phyloP scores from a whole-genome alignment of 2,329 filamentous ascomycete species.

The Ophiostoma sp. region DNA sequence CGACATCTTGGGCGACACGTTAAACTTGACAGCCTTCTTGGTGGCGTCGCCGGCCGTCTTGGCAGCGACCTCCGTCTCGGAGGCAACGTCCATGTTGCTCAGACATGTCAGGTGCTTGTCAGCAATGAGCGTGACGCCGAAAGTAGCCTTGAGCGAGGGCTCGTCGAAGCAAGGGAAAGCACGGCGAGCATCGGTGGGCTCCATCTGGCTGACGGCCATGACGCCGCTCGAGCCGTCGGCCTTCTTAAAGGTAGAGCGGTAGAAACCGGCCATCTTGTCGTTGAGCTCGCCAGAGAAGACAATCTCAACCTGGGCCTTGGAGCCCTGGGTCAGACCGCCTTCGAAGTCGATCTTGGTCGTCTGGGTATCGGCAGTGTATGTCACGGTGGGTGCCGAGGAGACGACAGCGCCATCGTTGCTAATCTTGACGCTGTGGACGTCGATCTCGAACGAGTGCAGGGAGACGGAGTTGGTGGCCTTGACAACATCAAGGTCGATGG shows the following conservation, averaged over 20 bases:
- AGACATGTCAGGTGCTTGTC: slow-evolving; percentile 87
- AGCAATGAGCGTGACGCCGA: slow-evolving; percentile 83
- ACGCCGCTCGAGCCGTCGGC: slow-evolving; percentile 72
- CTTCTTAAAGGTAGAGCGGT: slow-evolving; percentile 85
- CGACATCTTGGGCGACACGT: slow-evolving; percentile 88
- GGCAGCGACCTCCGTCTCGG: slow-evolving; percentile 66
- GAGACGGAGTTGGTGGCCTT: slow-evolving; percentile 81
- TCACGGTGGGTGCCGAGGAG: slow-evolving; percentile 60
- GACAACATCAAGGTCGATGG: slow-evolving; percentile 79
- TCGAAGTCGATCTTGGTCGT: slow-evolving; percentile 75
- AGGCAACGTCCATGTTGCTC: slow-evolving; percentile 93
- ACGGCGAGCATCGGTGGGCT: slow-evolving; percentile 85
- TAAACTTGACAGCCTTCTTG: slow-evolving; percentile 87
- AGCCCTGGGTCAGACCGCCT: slow-evolving; percentile 64
- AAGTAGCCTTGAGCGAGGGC: slow-evolving; percentile 86
- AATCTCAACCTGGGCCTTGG: slow-evolving; percentile 71
- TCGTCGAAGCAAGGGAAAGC: slow-evolving; percentile 97
- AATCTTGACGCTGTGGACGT: slow-evolving; percentile 70
- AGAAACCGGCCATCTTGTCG: slow-evolving; percentile 86
- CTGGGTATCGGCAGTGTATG: slow-evolving; percentile 73
- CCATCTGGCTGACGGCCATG: slow-evolving; percentile 91
- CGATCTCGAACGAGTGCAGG: slow-evolving; percentile 80
- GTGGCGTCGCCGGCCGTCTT: slow-evolving; percentile 51
- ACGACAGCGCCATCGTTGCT: slow-evolving; percentile 52
- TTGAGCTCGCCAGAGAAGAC: slow-evolving; percentile 74